These are phyloP conservation scores for Echites panduratus DNA, from an alignment of 257 asterid genomes.

Conservation along the genomic window DNA sequence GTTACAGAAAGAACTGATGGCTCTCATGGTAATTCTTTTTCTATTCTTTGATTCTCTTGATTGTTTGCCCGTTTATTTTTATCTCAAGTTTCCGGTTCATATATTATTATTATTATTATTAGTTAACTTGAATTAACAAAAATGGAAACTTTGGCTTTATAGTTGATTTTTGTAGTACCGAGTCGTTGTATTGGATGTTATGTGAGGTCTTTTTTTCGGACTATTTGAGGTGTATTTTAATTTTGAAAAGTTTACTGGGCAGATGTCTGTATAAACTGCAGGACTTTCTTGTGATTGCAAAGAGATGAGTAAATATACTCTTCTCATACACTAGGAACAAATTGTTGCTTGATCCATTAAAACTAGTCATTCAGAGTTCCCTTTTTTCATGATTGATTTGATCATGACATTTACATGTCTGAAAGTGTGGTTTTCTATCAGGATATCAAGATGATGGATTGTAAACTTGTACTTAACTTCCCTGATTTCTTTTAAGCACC, in stretches of 20 bases:
- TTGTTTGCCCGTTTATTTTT: not conserved
- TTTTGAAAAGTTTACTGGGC: not conserved
- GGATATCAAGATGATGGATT: not conserved
- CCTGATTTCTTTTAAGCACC: not conserved
- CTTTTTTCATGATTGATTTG: not conserved
- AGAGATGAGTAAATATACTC: not conserved
- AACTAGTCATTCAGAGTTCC: not conserved
- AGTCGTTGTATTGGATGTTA: too few relatives aligned
- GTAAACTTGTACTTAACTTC: not conserved
- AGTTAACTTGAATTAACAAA: too few relatives aligned
- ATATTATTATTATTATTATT: too few relatives aligned
- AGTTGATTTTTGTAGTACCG: not conserved
- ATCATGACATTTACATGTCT: not conserved
- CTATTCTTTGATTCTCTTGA: not conserved
- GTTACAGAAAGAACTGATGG: constrained; percentile 78
- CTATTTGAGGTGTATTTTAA: not conserved
- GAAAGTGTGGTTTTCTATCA: not conserved
- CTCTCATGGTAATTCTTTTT: constrained; percentile 50
- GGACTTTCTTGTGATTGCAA: not conserved
- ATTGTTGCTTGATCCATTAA: not conserved
- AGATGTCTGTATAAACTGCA: not conserved
- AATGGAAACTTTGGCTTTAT: not conserved
- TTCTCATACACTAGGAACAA: not conserved
- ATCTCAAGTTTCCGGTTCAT: not conserved
- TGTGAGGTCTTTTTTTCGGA: too few relatives aligned